A percentile compares a stretch with the other conserved stretches of the same genome.
Evolutionary conservation across 2,329 filamentous ascomycete genomes (phyloP).

Genomic region (Chaetoscypha palmicola): DNA sequence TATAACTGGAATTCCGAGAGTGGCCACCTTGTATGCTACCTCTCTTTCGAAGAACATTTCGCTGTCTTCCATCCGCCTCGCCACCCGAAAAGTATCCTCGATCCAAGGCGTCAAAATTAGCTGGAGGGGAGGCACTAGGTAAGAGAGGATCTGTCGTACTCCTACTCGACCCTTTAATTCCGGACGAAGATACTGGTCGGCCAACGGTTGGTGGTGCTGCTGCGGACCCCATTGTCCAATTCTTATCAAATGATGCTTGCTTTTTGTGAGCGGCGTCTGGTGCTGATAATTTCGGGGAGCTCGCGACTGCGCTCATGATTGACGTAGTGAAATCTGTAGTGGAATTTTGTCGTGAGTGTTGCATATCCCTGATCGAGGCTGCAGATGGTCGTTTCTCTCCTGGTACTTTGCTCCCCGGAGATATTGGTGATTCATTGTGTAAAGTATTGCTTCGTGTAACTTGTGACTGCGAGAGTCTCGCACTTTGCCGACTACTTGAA

Average conservation of each 20-base stretch:
- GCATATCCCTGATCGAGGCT: slow-evolving; percentile 72
- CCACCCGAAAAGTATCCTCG: slow-evolving; percentile 90
- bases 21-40: slow-evolving; percentile 50
- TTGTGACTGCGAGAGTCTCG: slow-evolving; percentile 28
- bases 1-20: slow-evolving; percentile 67
- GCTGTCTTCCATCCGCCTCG: slow-evolving; percentile 68
- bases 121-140: slow-evolving; percentile 28
- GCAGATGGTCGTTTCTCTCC: slow-evolving; percentile 62
- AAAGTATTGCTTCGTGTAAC: slow-evolving; percentile 32
- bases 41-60: slow-evolving; percentile 77
- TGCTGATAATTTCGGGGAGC: slow-evolving; percentile 11
- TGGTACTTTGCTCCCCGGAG: slow-evolving; percentile 30
- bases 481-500: slow-evolving; percentile 22
- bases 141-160: slow-evolving; percentile 26
- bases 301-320: slow-evolving; percentile 37
- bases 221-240: slow-evolving; percentile 56
- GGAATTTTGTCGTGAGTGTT: slow-evolving; percentile 81
- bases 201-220: slow-evolving; percentile 22
- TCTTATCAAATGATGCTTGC: slow-evolving; percentile 62
- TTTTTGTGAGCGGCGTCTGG: slow-evolving; percentile 46
- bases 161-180: slow-evolving; percentile 12
- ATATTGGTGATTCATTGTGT: slow-evolving; percentile 36
- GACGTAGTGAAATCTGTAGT: slow-evolving; percentile 34
- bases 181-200: slow-evolving; percentile 25
- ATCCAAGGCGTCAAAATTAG: slow-evolving; percentile 51